Evolutionary conservation across 1,139 yeast species (phyloP).

Genomic region (Kodamaea sp.): DNA sequence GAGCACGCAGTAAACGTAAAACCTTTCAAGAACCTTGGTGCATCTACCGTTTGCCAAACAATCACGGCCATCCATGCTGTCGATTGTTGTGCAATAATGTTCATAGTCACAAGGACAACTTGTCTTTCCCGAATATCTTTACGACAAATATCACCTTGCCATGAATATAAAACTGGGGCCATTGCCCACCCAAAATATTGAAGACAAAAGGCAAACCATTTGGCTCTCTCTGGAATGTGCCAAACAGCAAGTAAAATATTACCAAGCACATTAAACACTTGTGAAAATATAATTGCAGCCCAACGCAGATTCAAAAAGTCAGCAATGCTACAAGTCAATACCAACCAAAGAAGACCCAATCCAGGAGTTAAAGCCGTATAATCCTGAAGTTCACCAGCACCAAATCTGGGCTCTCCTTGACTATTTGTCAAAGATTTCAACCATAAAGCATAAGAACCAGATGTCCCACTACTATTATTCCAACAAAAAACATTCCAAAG

Average conservation of each 20-base stretch:
- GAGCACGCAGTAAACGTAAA: conserved; percentile 50
- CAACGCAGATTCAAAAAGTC: conserved; percentile 53
- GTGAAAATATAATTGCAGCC: conserved; percentile 55
- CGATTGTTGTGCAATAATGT: conserved; percentile 41
- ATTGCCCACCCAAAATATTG: conserved; percentile 50
- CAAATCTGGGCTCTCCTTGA: conserved; percentile 25
- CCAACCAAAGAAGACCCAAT: conserved; percentile 40
- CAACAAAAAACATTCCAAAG: conserved; percentile 60
- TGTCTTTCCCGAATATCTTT: conserved; percentile 43
- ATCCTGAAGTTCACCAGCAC: conserved; percentile 35
- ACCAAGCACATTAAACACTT: conserved; percentile 41
- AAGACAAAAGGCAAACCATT: conserved; percentile 48
- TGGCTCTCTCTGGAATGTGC: conserved; percentile 42
- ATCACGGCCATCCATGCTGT: conserved; percentile 45
- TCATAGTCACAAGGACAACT: conserved; percentile 42
- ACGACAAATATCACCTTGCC: conserved; percentile 46
- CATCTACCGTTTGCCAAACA: conserved; percentile 43
- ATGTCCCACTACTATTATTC: conserved; percentile 49
- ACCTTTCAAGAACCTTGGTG: conserved; percentile 51
- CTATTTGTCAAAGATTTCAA: conserved; percentile 30
- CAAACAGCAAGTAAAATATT: conserved; percentile 44
- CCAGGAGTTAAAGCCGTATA: conserved; percentile 44
- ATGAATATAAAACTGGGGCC: conserved; percentile 47
- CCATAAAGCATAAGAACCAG: conserved; percentile 52
- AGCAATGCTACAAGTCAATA: conserved; percentile 39